These are phyloP conservation scores for Cunninghamia lanceolata DNA, from an alignment of 75 land plant species.

Conservation along the genomic window DNA sequence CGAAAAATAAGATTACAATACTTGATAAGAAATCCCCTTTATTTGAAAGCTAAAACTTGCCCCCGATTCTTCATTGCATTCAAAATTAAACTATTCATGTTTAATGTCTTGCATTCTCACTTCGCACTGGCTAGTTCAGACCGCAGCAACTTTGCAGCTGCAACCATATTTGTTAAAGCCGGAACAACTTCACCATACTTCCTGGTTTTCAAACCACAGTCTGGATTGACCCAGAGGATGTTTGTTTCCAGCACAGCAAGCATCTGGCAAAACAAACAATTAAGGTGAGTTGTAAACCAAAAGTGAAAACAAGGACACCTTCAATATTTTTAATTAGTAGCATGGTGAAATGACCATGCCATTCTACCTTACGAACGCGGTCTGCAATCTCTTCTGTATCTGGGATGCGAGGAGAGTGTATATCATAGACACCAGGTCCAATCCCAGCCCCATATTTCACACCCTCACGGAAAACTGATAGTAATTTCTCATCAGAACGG, in stretches of 20 bases:
- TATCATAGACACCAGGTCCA: conserved; percentile 62
- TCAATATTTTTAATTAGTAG: neutral
- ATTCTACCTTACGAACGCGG: conserved; percentile 38
- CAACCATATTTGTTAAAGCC: conserved; percentile 29
- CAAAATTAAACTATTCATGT: neutral
- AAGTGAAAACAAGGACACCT: neutral
- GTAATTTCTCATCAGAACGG: conserved; percentile 56
- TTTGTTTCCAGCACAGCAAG: conserved; percentile 30
- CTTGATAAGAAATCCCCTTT: neutral
- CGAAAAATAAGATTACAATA: neutral
- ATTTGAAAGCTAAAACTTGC: neutral
- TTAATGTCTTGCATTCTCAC: conserved; percentile 1
- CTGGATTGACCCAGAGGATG: conserved; percentile 30
- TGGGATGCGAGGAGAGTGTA: conserved; percentile 56
- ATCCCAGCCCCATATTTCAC: conserved; percentile 57
- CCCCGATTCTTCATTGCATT: neutral
- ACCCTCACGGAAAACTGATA: conserved; percentile 63
- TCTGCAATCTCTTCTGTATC: conserved; percentile 53
- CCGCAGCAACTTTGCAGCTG: conserved; percentile 23
- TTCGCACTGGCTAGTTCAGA: conserved; percentile 21
- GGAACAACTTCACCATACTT: conserved; percentile 33
- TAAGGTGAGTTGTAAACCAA: neutral
- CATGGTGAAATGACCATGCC: neutral
- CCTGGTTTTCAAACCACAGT: conserved; percentile 29
- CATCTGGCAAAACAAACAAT: conserved; percentile 14